Base-by-base conservation (phyloP, 441 rosid genomes). In the Mallotus repandus region DNA sequence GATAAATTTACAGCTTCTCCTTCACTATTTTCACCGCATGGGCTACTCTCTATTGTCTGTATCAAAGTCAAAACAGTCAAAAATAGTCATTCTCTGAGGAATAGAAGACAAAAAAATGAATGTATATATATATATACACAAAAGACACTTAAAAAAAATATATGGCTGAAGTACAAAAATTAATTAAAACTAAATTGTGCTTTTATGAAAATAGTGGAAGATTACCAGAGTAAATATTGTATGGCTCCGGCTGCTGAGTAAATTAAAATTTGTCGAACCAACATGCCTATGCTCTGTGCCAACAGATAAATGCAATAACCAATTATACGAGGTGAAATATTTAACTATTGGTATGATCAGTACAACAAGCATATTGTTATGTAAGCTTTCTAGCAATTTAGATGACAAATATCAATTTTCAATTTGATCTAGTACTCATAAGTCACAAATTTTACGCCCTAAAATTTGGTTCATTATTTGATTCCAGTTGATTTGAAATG, bases 191-290 rank as follows among this genome's bases (percentile, higher is more conserved):
- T 38, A 38, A 58, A 66, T 50, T 35, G 32, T 49, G 54, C 63
- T 75, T 68, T 58, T 29, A 35, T 16, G 32, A 64, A 64, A 77
- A 21, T 73, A 73, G 65, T 18, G 80, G 18, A 72, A 54, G 22
- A 35, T 56, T 86, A 96, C 99, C 96, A 96, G 85, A 41, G 98
- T 96, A 81, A 96, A 96, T 78, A 96, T 91, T 65, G 99, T 94
- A 84, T 96, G 99, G 84, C 99, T 94, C 81, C 99, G 84, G 89
- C 99, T 96, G 90, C 99, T 96, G 57, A 86, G 97, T 77, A 96
- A 77, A 86, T 96, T 96, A 83, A 94, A 96, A 78, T 88, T 96
- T 69, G 98, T 96, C 57, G 99, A 94, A 58, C 99, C 98, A 80
- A 96, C 97, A 77, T 96, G 99, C 60, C 99, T 88, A 83, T 96